Evolutionary conservation across 305 asterid species (phyloP).

Genomic region (Plantago coronopus): DNA sequence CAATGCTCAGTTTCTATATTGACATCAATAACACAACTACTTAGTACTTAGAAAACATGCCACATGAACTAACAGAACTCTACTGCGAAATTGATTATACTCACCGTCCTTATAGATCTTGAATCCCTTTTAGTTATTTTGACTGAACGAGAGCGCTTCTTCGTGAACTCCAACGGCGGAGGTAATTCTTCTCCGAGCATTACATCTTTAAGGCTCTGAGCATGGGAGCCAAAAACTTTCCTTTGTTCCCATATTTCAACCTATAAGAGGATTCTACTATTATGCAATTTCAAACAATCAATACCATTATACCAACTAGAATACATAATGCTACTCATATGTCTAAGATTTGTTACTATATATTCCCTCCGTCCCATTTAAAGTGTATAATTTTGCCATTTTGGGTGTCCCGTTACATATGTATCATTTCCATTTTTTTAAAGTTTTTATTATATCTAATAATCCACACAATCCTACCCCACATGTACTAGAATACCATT

Average conservation of each 20-base stretch:
- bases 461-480: no score
- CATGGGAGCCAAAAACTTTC: conserved; percentile 79
- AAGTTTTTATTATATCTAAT: no score
- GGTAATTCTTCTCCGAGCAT: conserved; percentile 82
- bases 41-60: neutral
- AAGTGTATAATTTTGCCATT: no score
- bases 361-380: no score
- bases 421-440: no score
- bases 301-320: conserved; percentile 17
- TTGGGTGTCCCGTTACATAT: no score
- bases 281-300: conserved; percentile 21
- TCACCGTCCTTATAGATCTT: conserved; percentile 75
- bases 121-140: conserved; percentile 77
- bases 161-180: conserved; percentile 64
- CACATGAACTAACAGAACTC: conserved; percentile 20
- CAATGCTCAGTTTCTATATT: conserved; percentile 75
- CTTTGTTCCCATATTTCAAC: conserved; percentile 93
- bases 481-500: no score
- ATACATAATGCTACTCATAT: conserved; percentile 15
- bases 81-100: conserved; percentile 25
- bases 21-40: conserved; percentile 16
- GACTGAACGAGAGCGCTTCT: conserved; percentile 74
- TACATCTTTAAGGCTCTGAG: conserved; percentile 59
- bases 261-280: conserved; percentile 30
- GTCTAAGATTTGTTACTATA: conserved; percentile 12